Conservation (phyloP, 2,329 filamentous ascomycete species). For the Colletotrichum sp. region DNA sequence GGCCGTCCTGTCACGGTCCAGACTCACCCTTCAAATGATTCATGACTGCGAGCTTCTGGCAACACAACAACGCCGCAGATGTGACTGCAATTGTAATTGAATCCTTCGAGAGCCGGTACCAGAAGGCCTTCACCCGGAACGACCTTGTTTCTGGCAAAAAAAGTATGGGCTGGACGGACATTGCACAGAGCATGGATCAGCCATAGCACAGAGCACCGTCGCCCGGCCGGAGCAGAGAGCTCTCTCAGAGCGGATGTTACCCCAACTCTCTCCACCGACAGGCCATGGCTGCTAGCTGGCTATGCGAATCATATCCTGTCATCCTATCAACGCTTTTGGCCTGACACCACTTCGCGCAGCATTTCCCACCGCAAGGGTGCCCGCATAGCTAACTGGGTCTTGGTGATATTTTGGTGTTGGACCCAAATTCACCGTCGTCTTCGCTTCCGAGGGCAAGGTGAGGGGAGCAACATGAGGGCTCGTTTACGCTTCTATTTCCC, state of each 20-base stretch:
- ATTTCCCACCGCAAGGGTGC: neutral
- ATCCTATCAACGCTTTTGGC: neutral
- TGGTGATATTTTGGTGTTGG: constrained; percentile 3
- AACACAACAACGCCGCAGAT: neutral
- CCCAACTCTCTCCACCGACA: neutral
- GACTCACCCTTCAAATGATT: neutral
- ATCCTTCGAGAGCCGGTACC: neutral
- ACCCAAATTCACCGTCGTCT: neutral
- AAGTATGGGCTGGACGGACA: neutral
- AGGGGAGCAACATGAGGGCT: neutral
- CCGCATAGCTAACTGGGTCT: neutral
- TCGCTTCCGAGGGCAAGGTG: neutral
- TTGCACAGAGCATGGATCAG: neutral
- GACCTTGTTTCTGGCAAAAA: neutral
- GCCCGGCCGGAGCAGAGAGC: neutral
- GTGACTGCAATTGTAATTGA: neutral
- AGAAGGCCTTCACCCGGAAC: neutral
- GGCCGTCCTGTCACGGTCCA: neutral
- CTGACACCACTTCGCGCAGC: neutral
- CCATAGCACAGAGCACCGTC: neutral
- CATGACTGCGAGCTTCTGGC: neutral
- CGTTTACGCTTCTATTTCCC: neutral
- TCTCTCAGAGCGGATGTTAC: neutral
- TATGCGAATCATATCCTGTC: constrained; percentile 1
- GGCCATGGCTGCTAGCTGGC: neutral